Evolutionary conservation across 2,329 filamentous ascomycete species (phyloP).

Genomic region (Botrytis porri): DNA sequence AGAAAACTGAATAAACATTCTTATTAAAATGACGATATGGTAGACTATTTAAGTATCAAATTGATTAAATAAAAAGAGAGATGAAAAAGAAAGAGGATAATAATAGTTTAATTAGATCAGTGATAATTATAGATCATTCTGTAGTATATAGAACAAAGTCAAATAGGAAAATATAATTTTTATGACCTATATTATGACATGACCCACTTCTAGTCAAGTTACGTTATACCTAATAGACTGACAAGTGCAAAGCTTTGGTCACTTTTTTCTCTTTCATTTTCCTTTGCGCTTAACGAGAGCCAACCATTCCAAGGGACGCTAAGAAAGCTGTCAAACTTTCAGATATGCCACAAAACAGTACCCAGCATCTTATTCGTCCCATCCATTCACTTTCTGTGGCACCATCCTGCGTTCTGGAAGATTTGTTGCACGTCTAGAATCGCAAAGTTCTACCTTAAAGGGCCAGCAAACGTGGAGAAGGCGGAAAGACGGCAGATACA

Average conservation of each 20-base stretch:
- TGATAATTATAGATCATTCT: no score
- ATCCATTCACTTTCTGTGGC: not conserved
- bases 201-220: no score
- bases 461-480: not conserved
- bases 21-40: no score
- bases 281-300: not conserved
- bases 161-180: no score
- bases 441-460: accelerated
- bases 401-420: not conserved
- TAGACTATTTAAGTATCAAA: no score
- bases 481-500: not conserved
- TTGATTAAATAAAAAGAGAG: no score
- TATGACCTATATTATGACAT: no score
- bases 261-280: not conserved
- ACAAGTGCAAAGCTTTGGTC: not conserved
- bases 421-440: not conserved
- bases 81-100: no score
- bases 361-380: not conserved
- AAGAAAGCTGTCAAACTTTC: not conserved
- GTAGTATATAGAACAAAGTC: no score
- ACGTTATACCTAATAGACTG: not conserved
- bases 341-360: not conserved
- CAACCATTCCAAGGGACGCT: not conserved
- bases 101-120: no score
- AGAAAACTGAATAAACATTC: no score